phyloP scores from a whole-genome alignment of 805 yeast species.

The Starmera caribaea region DNA sequence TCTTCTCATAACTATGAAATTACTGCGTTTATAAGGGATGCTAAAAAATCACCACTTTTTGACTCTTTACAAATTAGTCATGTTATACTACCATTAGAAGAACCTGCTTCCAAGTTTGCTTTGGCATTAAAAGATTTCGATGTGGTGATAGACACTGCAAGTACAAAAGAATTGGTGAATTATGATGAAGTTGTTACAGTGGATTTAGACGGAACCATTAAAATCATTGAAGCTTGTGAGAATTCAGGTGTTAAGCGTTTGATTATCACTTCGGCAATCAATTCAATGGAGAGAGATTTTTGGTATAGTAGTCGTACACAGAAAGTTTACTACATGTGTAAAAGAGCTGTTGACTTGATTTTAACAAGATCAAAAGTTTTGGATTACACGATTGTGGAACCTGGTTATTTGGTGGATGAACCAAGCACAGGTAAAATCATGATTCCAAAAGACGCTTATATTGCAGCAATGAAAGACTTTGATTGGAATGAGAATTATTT shows the following conservation, averaged over 20 bases:
- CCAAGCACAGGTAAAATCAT: slow-evolving; percentile 29
- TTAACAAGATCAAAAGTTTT: slow-evolving; percentile 27
- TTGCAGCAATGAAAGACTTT: neutral
- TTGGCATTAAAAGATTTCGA: slow-evolving; percentile 31
- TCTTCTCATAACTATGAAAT: neutral
- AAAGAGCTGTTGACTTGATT: slow-evolving; percentile 41
- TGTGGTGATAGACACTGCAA: slow-evolving; percentile 46
- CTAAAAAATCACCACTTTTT: neutral
- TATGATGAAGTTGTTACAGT: slow-evolving; percentile 30
- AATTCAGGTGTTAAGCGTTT: slow-evolving; percentile 31
- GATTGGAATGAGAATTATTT: slow-evolving; percentile 13
- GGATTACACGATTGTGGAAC: slow-evolving; percentile 44
- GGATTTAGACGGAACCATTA: slow-evolving; percentile 47
- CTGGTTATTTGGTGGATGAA: slow-evolving; percentile 32
- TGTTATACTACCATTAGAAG: slow-evolving; percentile 5
- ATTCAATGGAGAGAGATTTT: slow-evolving; percentile 34
- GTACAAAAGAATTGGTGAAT: slow-evolving; percentile 40
- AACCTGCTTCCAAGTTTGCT: slow-evolving; percentile 25
- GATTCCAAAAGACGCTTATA: slow-evolving; percentile 6
- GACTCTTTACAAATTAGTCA: neutral
- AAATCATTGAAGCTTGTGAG: slow-evolving; percentile 40
- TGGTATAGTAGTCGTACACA: slow-evolving; percentile 25
- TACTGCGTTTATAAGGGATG: slow-evolving; percentile 1
- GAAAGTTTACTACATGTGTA: slow-evolving; percentile 40
- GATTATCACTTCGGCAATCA: slow-evolving; percentile 39